A percentile compares a stretch with the other conserved stretches of the same genome.
phyloP scores from a whole-genome alignment of 108 stramenopile species.

The Conticribra guillardii region DNA sequence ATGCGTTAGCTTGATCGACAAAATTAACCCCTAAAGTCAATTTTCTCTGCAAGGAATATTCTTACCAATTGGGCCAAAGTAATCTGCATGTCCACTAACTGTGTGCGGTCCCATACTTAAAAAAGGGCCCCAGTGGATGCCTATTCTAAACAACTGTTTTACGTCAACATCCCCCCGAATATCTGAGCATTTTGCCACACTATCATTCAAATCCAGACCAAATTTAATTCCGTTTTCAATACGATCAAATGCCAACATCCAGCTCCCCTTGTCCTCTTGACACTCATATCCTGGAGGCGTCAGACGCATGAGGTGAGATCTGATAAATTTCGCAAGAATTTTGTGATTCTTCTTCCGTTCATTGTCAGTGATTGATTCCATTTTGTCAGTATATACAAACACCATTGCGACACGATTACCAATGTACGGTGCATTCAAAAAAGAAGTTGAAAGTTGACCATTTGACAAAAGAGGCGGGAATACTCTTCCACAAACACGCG shows the following conservation, averaged over 20 bases:
- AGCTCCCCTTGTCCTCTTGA: slow-evolving; percentile 52
- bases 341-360: slow-evolving; percentile 44
- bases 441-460: slow-evolving; percentile 50
- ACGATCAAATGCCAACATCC: slow-evolving; percentile 54
- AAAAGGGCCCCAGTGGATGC: slow-evolving; percentile 46
- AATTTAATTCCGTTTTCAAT: slow-evolving; percentile 50
- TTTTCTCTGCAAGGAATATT: too few relatives aligned
- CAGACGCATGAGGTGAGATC: slow-evolving; percentile 46
- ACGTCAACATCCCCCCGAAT: slow-evolving; percentile 32
- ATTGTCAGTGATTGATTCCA: slow-evolving; percentile 23
- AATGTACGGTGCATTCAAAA: slow-evolving; percentile 51
- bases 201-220: slow-evolving; percentile 48
- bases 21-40: too few relatives aligned
- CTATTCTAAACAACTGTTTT: slow-evolving; percentile 30
- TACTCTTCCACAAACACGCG: slow-evolving; percentile 38
- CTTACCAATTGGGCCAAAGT: slow-evolving; percentile 56
- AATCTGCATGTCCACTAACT: slow-evolving; percentile 55
- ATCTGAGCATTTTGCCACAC: slow-evolving; percentile 17
- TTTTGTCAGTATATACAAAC: slow-evolving; percentile 51
- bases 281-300: slow-evolving; percentile 52
- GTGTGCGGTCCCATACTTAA: slow-evolving; percentile 56
- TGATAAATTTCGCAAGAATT: slow-evolving; percentile 37
- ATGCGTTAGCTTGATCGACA: background rate
- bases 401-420: slow-evolving; percentile 51
- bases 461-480: slow-evolving; percentile 48